phyloP scores from a whole-genome alignment of 177 flowering plant species.

The Telopea speciosissima region DNA sequence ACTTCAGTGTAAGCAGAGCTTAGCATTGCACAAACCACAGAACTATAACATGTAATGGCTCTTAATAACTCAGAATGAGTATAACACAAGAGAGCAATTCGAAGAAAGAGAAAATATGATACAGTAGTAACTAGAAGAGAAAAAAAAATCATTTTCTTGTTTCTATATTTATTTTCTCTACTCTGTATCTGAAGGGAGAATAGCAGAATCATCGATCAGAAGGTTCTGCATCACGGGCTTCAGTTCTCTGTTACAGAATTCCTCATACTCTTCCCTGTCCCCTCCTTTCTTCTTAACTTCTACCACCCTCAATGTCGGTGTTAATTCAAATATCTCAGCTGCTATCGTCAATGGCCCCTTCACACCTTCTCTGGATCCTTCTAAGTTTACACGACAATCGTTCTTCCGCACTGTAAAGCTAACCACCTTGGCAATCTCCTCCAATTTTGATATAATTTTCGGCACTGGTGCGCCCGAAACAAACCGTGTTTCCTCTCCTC shows the following conservation, averaged over 20 bases:
- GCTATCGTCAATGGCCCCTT: constrained; percentile 50
- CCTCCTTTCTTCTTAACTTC: constrained; percentile 59
- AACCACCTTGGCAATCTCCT: constrained; percentile 43
- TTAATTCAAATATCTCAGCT: constrained; percentile 61
- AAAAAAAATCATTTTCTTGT: not conserved
- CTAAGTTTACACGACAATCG: constrained; percentile 48
- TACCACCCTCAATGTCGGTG: constrained; percentile 49
- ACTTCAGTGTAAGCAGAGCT: no score
- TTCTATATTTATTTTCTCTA: not conserved
- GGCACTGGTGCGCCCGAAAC: constrained; percentile 46
- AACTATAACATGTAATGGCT: no score
- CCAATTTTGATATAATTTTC: constrained; percentile 52
- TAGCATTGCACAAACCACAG: no score
- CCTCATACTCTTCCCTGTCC: constrained; percentile 59
- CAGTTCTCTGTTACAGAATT: constrained; percentile 38
- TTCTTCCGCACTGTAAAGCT: constrained; percentile 45
- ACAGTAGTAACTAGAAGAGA: not conserved
- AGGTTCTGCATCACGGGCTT: constrained; percentile 50
- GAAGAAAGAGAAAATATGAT: no score
- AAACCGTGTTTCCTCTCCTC: constrained; percentile 34
- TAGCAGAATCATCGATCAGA: constrained; percentile 14
- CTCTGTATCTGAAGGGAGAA: constrained; percentile 1
- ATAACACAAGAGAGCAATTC: not conserved
- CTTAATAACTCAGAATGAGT: no score
- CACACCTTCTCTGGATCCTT: constrained; percentile 40